Percentiles rank a stretch among this genome's conserved stretches.
Evolutionary conservation across 257 asterid species (phyloP).

Genomic region (Capsicum pubescens): DNA sequence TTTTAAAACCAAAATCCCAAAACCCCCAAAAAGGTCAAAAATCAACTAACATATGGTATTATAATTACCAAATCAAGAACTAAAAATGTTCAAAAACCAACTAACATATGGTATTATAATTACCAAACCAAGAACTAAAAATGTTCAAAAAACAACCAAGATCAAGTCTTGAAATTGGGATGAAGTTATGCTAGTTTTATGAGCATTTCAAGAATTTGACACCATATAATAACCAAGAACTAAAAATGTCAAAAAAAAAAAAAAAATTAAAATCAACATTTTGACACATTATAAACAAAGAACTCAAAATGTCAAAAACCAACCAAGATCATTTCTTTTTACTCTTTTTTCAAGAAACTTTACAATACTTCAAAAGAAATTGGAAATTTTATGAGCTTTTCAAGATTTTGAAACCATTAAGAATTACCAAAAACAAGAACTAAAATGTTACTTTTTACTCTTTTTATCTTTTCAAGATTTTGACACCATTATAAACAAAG

Average conservation of each 20-base stretch:
- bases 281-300: not conserved
- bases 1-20: not conserved
- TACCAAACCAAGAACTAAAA: not conserved
- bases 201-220: not conserved
- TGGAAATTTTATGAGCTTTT: not conserved
- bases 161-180: conserved; percentile 15
- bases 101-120: not conserved
- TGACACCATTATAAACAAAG: too few species aligned
- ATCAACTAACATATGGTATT: not conserved
- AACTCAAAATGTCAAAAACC: not conserved
- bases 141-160: not conserved
- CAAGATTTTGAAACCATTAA: not conserved
- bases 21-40: conserved; percentile 17
- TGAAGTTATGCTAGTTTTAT: not conserved
- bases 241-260: not conserved
- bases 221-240: not conserved
- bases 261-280: too few species aligned
- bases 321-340: not conserved
- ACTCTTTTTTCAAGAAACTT: not conserved
- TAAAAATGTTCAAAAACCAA: not conserved
- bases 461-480: not conserved
- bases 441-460: not conserved
- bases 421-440: not conserved
- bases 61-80: not conserved
- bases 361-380: not conserved